phyloP scores from a whole-genome alignment of 2,329 filamentous ascomycete genomes.

The Phialophora expanda region DNA sequence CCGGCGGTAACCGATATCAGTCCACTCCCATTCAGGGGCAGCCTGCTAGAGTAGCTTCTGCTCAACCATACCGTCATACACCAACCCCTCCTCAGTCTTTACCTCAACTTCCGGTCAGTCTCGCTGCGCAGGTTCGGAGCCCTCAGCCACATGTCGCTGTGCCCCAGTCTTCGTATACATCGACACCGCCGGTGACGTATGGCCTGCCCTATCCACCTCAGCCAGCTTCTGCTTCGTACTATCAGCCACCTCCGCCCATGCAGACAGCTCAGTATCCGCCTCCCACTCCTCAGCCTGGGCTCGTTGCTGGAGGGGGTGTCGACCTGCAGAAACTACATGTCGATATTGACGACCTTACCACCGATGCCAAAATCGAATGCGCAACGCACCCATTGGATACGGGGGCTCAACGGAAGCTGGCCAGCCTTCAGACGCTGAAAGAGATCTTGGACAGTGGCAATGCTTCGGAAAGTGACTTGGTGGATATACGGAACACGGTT shows the following conservation, averaged over 20 bases:
- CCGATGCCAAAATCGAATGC: slow-evolving; percentile 40
- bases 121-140: slow-evolving; percentile 30
- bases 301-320: slow-evolving; percentile 45
- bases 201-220: slow-evolving; percentile 21
- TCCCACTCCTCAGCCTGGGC: slow-evolving; percentile 42
- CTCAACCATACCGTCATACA: slow-evolving; percentile 52
- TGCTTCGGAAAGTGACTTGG: slow-evolving; percentile 35
- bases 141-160: slow-evolving; percentile 27
- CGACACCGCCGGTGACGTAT: slow-evolving; percentile 37
- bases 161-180: slow-evolving; percentile 42
- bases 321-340: slow-evolving; percentile 75
- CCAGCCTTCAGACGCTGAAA: slow-evolving; percentile 39
- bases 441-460: slow-evolving; percentile 39
- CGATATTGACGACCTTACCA: slow-evolving; percentile 59
- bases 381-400: slow-evolving; percentile 40
- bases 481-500: slow-evolving; percentile 38
- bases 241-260: slow-evolving; percentile 35
- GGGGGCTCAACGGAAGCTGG: slow-evolving; percentile 36
- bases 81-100: slow-evolving; percentile 38
- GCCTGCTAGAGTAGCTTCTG: slow-evolving; percentile 57
- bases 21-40: slow-evolving; percentile 49
- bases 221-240: slow-evolving; percentile 21
- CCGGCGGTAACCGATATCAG: slow-evolving; percentile 56
- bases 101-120: slow-evolving; percentile 20
- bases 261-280: slow-evolving; percentile 41